phyloP scores from a whole-genome alignment of 805 yeast species.

The Starmera dryadoides region DNA sequence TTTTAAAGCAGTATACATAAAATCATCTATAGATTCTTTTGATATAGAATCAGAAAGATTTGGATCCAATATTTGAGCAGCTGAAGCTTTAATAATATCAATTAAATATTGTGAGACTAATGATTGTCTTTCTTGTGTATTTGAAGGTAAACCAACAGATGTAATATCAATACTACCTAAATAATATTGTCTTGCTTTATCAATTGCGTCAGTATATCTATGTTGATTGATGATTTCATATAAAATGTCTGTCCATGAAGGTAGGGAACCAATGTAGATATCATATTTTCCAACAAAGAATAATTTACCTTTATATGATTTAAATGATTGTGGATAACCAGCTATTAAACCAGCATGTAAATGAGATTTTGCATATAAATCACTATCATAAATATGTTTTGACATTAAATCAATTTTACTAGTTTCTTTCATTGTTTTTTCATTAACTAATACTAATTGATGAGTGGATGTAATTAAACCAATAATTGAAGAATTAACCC shows the following conservation, averaged over 20 bases:
- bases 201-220: constrained; percentile 49
- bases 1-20: constrained; percentile 31
- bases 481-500: constrained; percentile 41
- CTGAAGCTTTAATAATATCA: constrained; percentile 38
- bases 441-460: constrained; percentile 34
- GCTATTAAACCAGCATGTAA: constrained; percentile 6
- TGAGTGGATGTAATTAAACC: constrained; percentile 38
- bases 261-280: constrained; percentile 47
- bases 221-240: constrained; percentile 39
- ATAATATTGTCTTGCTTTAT: constrained; percentile 46
- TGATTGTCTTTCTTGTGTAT: constrained; percentile 33
- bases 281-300: constrained; percentile 48
- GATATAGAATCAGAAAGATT: constrained; percentile 2
- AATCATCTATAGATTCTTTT: constrained; percentile 21
- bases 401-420: constrained; percentile 14
- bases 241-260: constrained; percentile 66
- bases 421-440: constrained; percentile 27
- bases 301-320: constrained; percentile 36
- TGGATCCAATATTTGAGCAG: constrained; percentile 14
- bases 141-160: constrained; percentile 50
- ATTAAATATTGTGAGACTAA: constrained; percentile 47
- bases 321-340: constrained; percentile 21
- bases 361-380: constrained; percentile 18
- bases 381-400: constrained; percentile 27
- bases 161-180: constrained; percentile 40